phyloP scores from a whole-genome alignment of 108 stramenopile genomes.

The Cyclostephanos tholiformis region DNA sequence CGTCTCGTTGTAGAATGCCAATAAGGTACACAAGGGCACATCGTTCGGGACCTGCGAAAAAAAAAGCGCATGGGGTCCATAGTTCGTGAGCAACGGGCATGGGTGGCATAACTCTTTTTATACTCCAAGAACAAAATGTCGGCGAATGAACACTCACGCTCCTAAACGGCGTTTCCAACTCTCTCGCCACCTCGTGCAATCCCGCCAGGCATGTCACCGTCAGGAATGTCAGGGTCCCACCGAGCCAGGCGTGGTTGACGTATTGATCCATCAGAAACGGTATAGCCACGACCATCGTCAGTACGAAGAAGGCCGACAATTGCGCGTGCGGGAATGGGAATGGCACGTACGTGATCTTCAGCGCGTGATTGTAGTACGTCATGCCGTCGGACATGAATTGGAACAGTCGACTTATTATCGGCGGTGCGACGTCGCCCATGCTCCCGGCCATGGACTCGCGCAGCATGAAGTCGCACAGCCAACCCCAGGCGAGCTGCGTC shows the following conservation, averaged over 20 bases:
- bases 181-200: constrained; percentile 79
- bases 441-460: constrained; percentile 75
- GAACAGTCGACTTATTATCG: constrained; percentile 68
- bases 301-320: constrained; percentile 62
- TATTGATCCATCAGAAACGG: constrained; percentile 79
- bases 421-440: constrained; percentile 67
- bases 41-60: constrained; percentile 53
- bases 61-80: too few species aligned
- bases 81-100: too few species aligned
- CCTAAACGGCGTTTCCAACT: constrained; percentile 82
- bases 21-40: constrained; percentile 66
- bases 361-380: constrained; percentile 74
- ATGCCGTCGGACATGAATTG: constrained; percentile 82
- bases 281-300: constrained; percentile 49
- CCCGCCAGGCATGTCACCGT: constrained; percentile 65
- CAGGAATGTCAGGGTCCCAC: constrained; percentile 58
- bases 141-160: constrained; percentile 37
- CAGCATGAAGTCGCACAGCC: constrained; percentile 74
- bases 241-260: constrained; percentile 55
- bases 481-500: constrained; percentile 67
- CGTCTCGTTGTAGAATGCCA: constrained; percentile 78
- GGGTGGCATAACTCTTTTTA: too few species aligned
- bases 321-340: constrained; percentile 85
- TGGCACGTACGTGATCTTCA: constrained; percentile 77
- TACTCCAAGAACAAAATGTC: too few species aligned